A percentile compares a stretch with the other conserved stretches of the same genome.
phyloP scores from a whole-genome alignment of 2,329 filamentous ascomycete species.

The Ceratocystis eucalypticola region DNA sequence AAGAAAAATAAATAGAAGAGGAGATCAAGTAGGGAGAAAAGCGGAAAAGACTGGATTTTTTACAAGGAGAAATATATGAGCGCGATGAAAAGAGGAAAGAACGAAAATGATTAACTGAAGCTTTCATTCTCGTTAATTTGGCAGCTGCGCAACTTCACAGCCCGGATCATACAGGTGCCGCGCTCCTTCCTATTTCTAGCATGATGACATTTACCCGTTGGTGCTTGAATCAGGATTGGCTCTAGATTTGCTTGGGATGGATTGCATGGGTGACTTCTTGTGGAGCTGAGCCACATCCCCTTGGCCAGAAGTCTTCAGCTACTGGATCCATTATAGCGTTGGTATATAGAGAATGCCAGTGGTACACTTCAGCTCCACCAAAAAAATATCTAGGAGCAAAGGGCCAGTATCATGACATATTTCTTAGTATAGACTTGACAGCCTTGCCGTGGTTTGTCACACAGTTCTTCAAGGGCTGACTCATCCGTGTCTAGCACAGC shows the following conservation, averaged over 20 bases:
- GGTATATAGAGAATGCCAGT: neutral
- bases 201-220: neutral
- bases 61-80: neutral
- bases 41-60: neutral
- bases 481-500: no score
- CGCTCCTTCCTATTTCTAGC: neutral
- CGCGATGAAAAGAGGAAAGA: neutral
- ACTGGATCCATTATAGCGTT: neutral
- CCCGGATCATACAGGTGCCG: neutral
- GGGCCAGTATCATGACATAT: neutral
- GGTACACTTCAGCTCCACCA: neutral
- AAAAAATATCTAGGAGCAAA: neutral
- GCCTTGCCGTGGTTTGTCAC: neutral
- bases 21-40: neutral
- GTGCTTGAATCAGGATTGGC: neutral
- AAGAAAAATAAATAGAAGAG: neutral
- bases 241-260: neutral
- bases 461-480: neutral
- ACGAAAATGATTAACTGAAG: neutral
- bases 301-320: neutral
- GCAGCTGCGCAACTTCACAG: conserved; percentile 3
- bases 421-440: neutral
- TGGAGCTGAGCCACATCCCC: conserved; percentile 4
- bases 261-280: neutral
- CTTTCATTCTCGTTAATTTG: neutral